Percentiles rank a stretch among this genome's conserved stretches.
These are phyloP conservation scores for Solanum sejunctum DNA, from an alignment of 257 asterid species.

Conservation along the genomic window DNA sequence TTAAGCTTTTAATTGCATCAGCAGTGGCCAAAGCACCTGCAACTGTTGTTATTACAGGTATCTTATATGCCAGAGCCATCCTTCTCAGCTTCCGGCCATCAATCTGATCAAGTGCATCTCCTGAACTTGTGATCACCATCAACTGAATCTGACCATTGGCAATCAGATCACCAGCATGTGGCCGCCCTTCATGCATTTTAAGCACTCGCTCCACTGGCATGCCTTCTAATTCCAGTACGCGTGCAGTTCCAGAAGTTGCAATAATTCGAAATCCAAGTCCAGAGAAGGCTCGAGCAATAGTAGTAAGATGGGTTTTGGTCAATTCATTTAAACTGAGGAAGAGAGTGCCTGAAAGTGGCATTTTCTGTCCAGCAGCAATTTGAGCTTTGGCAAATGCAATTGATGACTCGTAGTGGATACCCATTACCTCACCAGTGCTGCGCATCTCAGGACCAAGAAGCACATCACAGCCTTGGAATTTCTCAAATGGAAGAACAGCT, in stretches of 20 bases:
- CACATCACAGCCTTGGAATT: conserved; percentile 91
- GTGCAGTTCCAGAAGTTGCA: conserved; percentile 95
- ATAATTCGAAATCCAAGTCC: conserved; percentile 54
- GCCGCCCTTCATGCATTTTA: conserved; percentile 95
- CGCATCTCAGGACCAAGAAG: conserved; percentile 97
- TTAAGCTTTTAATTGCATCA: conserved; percentile 80
- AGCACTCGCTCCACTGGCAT: conserved; percentile 67
- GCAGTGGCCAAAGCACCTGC: conserved; percentile 99
- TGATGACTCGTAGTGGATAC: conserved; percentile 49
- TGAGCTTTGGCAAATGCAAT: conserved; percentile 91
- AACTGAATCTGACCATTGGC: conserved; percentile 83
- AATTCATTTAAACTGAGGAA: conserved; percentile 81
- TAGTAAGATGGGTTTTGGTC: conserved; percentile 55
- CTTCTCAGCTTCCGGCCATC: conserved; percentile 85
- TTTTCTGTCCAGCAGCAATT: conserved; percentile 92
- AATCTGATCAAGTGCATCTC: conserved; percentile 72
- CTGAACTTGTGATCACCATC: conserved; percentile 89
- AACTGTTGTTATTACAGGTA: conserved; percentile 87
- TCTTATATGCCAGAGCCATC: conserved; percentile 90
- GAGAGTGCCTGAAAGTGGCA: conserved; percentile 68
- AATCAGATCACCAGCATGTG: conserved; percentile 82
- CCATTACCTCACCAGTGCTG: conserved; percentile 98
- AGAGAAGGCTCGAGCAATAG: conserved; percentile 55
- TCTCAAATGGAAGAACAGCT: conserved; percentile 94
- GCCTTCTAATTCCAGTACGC: conserved; percentile 57